Evolutionary conservation across 495 filamentous ascomycete species (phyloP).

Genomic region (Cercophora sp.): DNA sequence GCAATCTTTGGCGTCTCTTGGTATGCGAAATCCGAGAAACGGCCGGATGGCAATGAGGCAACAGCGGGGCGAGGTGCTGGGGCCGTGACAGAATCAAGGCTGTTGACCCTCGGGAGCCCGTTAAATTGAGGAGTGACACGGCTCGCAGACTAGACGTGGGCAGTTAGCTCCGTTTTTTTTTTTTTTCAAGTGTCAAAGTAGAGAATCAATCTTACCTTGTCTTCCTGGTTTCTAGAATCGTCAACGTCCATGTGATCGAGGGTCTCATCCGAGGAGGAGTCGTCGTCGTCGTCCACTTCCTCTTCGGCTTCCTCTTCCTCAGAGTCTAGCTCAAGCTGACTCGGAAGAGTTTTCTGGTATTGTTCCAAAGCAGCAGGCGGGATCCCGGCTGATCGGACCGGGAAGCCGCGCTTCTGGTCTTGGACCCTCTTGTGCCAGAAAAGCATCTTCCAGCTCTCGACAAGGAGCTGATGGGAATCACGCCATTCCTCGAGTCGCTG

Average conservation of each 20-base stretch:
- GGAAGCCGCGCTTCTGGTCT: background rate
- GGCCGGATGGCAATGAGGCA: no score
- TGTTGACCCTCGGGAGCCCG: no score
- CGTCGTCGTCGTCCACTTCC: background rate
- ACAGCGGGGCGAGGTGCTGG: no score
- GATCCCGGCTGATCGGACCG: background rate
- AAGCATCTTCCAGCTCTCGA: conserved; percentile 6
- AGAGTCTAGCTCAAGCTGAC: background rate
- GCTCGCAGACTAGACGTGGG: no score
- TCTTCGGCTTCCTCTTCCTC: background rate
- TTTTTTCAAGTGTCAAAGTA: no score
- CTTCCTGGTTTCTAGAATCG: background rate
- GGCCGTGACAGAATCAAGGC: no score
- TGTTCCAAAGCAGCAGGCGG: background rate
- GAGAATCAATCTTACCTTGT: background rate
- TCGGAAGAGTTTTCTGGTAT: background rate
- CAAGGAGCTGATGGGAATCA: background rate
- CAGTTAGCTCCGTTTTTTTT: no score
- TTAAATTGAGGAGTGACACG: no score
- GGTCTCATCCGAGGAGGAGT: background rate
- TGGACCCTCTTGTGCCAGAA: background rate
- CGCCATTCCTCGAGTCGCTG: conserved; percentile 9
- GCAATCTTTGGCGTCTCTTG: background rate
- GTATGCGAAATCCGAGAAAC: background rate
- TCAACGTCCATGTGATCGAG: background rate